Evolutionary conservation across 208 protist species (phyloP), one percentile per base, ranked within the genome.

Genomic region (Trypanosoma melophagium): DNA sequence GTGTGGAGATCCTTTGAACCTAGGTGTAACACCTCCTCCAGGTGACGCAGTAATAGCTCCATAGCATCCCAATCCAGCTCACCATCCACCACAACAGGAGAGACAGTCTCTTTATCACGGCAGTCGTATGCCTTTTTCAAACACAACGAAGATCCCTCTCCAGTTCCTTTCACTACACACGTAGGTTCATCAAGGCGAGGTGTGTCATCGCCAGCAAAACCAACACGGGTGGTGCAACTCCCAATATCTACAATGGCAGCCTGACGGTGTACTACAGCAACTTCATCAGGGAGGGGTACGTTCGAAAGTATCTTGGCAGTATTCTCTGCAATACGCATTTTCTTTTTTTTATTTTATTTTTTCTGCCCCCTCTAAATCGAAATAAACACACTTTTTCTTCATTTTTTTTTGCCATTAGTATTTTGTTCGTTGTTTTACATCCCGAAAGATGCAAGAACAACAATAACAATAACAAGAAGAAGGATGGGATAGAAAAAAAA

Each of bases 241-340:
- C 93, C 93, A 69, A 94, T 86, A 77, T 97, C 93, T 13, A 95
- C 64, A 41, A 97, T 81, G 0, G 85, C 87, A 10, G 90, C 84
- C 49, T 93, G 82, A 44, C 84, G 86, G 76, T 94, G 83, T 25
- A 86, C 75, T 13, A 77, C 67, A 44, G 76, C 72, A 24, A 92
- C 89, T 69, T 97, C 93, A 70, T 97, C 89, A 13, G 93, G 93
- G 10, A 97, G 75, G 5, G 93, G 89, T 35, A 97, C 83, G 49
- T 84, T 92, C 41, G 85, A 74, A 63, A 97, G 87, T 44, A 96
- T 87, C 56, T 86, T 89, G 0, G 86, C 83, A 9, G 92, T 96
- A 80, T 89, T 94, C 19, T 84, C 71, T 13, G 92, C 84, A 7
- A 94, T 74, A 66, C 91, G 92, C 92, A 96, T 96, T 35, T 40